Percentiles rank a stretch among this genome's conserved stretches.
phyloP scores from a whole-genome alignment of 352 stramenopile genomes.

The Phytophthora citrophthora region DNA sequence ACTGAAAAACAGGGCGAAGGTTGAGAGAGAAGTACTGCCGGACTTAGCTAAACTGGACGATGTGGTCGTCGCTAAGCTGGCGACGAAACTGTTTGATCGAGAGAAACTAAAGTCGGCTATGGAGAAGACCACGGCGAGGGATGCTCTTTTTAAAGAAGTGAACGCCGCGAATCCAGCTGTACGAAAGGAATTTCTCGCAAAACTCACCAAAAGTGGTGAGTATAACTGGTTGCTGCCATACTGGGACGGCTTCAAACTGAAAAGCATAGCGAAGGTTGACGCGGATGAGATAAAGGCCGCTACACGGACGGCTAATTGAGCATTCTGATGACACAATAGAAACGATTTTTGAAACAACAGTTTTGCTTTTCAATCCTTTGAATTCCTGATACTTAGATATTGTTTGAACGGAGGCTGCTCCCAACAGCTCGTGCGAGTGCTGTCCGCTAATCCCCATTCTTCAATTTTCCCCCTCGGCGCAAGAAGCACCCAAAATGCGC shows the following conservation, averaged over 20 bases:
- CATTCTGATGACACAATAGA: no score
- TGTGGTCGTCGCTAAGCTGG: background rate
- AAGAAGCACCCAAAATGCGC: no score
- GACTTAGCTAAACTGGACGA: background rate
- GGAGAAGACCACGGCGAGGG: background rate
- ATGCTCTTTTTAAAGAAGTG: background rate
- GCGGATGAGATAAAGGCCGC: no score
- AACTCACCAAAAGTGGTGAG: background rate
- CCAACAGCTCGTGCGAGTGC: no score
- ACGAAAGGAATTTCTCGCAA: background rate
- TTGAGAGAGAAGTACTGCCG: background rate
- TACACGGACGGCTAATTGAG: no score
- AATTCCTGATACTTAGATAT: no score
- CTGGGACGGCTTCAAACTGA: background rate
- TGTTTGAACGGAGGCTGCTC: no score
- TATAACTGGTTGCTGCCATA: background rate
- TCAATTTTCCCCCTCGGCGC: no score
- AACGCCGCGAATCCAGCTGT: background rate
- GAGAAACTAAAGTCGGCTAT: background rate
- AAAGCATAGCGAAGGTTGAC: background rate
- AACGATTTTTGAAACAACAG: no score
- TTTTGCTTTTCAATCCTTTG: no score
- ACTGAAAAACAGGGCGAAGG: background rate
- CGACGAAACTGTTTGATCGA: background rate
- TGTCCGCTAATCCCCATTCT: no score